Evolutionary conservation across 306 rosid genomes (phyloP).

Genomic region (Argentina anserina): DNA sequence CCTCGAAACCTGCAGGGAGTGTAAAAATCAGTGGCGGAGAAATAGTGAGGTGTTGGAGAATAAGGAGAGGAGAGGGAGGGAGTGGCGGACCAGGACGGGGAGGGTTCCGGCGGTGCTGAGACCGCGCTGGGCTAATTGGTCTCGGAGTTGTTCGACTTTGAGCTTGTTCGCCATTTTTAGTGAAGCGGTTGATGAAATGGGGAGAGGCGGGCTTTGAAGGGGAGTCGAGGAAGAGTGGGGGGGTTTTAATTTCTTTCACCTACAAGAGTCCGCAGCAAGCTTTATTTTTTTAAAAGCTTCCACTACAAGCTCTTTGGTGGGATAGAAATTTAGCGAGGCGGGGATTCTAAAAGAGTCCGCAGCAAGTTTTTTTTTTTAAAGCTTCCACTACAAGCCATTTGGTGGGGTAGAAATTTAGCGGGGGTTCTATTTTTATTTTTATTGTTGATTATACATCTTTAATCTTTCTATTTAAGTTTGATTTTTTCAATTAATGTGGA

Average conservation of each 20-base stretch:
- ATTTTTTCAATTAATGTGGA: too few relatives aligned
- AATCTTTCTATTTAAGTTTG: too few relatives aligned
- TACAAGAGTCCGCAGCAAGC: not conserved
- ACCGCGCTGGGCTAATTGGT: constrained; percentile 64
- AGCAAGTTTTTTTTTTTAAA: not conserved
- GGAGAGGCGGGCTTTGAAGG: not conserved
- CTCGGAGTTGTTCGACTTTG: constrained; percentile 70
- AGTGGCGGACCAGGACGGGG: constrained; percentile 46
- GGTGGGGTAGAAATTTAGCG: too few relatives aligned
- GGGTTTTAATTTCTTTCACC: not conserved
- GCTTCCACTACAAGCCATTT: not conserved
- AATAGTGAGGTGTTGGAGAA: not conserved
- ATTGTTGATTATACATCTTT: too few relatives aligned
- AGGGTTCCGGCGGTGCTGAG: constrained; percentile 64
- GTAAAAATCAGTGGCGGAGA: not conserved
- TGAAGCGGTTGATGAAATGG: not conserved
- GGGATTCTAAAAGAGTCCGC: not conserved
- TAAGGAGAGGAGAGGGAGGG: not conserved
- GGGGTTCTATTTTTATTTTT: too few relatives aligned
- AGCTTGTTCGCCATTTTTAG: constrained; percentile 58
- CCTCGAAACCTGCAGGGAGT: constrained; percentile 50
- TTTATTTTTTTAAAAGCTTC: not conserved
- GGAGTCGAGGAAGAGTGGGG: not conserved
- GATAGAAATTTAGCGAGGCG: too few relatives aligned
- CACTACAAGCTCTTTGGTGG: not conserved